phyloP scores from a whole-genome alignment of 192 early-diverging fungal genomes.

The Dimargaris xerosporica region DNA sequence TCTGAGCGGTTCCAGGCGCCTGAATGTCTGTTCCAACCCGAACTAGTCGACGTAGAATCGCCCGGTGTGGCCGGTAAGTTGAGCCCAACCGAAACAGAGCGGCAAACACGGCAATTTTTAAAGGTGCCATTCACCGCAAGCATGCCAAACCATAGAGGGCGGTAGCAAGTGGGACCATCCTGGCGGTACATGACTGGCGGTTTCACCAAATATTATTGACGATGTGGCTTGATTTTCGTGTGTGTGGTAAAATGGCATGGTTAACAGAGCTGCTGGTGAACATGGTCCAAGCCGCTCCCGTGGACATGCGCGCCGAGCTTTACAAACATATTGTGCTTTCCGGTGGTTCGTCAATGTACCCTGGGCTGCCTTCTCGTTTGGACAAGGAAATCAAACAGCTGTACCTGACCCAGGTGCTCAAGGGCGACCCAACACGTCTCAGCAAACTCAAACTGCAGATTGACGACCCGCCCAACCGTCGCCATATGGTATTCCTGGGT shows the following conservation, averaged over 20 bases:
- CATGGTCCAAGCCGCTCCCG: constrained; percentile 74
- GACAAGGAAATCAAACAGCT: constrained; percentile 98
- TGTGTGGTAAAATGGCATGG: no score
- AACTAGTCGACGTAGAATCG: constrained; percentile 89
- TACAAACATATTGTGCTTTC: constrained; percentile 98
- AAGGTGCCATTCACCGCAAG: no score
- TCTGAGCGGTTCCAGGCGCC: constrained; percentile 97
- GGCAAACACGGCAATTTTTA: no score
- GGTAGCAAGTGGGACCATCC: no score
- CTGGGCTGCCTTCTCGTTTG: constrained; percentile 86
- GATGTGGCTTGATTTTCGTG: no score
- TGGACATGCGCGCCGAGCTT: constrained; percentile 85
- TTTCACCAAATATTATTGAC: no score
- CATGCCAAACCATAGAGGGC: no score
- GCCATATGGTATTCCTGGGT: constrained; percentile 97
- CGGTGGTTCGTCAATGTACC: constrained; percentile 98
- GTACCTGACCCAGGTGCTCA: constrained; percentile 77
- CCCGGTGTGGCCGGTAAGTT: constrained; percentile 54
- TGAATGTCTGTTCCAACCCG: constrained; percentile 96
- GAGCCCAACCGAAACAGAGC: no score
- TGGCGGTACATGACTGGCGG: no score
- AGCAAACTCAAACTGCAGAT: constrained; percentile 93
- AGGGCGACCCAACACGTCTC: constrained; percentile 67
- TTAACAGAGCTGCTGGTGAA: constrained; percentile 72
- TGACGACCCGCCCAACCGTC: constrained; percentile 93